Conservation (phyloP, 169 alveolate genomes). For the Pseudocohnilembus persalinus region DNA sequence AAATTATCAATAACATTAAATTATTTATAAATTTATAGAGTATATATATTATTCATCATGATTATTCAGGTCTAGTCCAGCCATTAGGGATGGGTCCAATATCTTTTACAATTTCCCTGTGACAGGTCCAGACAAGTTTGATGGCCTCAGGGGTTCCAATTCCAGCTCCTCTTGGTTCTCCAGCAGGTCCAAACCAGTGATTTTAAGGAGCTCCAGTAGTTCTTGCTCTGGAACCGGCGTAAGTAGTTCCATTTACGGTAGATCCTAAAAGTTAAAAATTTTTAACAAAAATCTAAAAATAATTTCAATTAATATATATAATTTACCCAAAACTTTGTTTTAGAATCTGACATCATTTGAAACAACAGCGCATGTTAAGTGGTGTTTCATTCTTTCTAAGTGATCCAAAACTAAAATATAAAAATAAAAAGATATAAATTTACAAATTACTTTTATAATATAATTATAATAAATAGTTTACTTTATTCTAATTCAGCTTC, state of each 20-base stretch:
- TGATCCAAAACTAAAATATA: constrained; percentile 42
- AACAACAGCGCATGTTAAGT: constrained; percentile 88
- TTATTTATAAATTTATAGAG: no score
- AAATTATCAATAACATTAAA: no score
- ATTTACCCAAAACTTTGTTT: constrained; percentile 14
- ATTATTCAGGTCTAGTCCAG: constrained; percentile 9
- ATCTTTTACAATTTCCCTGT: constrained; percentile 86
- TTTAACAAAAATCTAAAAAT: not conserved
- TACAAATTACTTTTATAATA: no score
- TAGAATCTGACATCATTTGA: constrained; percentile 71
- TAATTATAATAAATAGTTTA: no score
- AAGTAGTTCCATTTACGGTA: constrained; percentile 86
- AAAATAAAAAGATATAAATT: no score
- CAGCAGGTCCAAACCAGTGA: constrained; percentile 92
- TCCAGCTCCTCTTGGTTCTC: constrained; percentile 90
- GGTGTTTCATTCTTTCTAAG: constrained; percentile 68
- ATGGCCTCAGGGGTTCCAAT: constrained; percentile 91
- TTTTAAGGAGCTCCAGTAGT: constrained; percentile 93
- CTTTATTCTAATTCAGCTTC: constrained; percentile 36
- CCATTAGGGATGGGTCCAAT: constrained; percentile 44
- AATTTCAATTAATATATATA: not conserved
- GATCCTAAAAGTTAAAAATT: constrained; percentile 42
- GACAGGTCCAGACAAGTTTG: constrained; percentile 81
- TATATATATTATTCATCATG: not conserved
- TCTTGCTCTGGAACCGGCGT: constrained; percentile 90